These are phyloP conservation scores for Ophiobolus disseminans DNA, from an alignment of 2,329 filamentous ascomycete genomes.

Conservation along the genomic window DNA sequence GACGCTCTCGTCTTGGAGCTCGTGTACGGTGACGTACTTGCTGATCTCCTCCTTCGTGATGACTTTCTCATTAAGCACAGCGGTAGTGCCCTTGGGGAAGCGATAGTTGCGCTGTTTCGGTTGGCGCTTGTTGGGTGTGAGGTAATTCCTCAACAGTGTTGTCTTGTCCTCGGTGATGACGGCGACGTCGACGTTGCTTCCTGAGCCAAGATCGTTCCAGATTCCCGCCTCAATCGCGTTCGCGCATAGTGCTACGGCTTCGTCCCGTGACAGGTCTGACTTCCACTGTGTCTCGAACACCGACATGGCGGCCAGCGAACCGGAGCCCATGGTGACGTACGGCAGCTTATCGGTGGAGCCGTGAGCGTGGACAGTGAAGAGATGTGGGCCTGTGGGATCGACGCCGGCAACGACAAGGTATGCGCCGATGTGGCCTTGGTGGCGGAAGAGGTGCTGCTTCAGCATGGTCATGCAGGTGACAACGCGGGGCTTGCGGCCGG, in stretches of 20 bases:
- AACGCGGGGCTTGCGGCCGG: conserved; percentile 93
- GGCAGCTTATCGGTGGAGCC: conserved; percentile 98
- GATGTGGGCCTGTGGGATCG: conserved; percentile 91
- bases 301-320: conserved; percentile 94
- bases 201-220: conserved; percentile 97
- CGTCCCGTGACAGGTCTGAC: conserved; percentile 74
- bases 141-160: conserved; percentile 88
- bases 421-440: conserved; percentile 97
- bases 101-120: conserved; percentile 93
- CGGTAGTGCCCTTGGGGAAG: conserved; percentile 91
- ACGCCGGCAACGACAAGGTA: conserved; percentile 97
- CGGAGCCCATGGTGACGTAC: conserved; percentile 98
- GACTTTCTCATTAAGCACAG: conserved; percentile 93
- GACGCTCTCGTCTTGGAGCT: conserved; percentile 74
- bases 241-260: conserved; percentile 80
- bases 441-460: conserved; percentile 98
- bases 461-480: conserved; percentile 99
- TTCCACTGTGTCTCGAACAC: conserved; percentile 98
- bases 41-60: conserved; percentile 93
- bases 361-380: conserved; percentile 98
- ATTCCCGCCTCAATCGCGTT: conserved; percentile 96
- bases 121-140: conserved; percentile 88
- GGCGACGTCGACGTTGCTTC: conserved; percentile 96
- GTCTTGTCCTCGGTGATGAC: conserved; percentile 97
- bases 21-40: conserved; percentile 91